Conservation (phyloP, 2,329 filamentous ascomycete species). For the Didymella sp. region DNA sequence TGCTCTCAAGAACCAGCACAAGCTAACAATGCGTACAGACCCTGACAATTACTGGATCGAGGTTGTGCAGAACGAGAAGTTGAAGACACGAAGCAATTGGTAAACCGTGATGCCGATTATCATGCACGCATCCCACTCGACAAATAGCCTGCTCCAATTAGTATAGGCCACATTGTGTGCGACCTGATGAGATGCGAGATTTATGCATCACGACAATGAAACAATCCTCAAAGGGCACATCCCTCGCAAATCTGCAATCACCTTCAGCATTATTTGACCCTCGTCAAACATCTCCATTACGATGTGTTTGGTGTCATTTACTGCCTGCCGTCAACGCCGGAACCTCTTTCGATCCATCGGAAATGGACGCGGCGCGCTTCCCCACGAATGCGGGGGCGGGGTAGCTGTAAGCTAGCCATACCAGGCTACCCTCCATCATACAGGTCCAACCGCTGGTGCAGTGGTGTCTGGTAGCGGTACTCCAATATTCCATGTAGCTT, state of each 20-base stretch:
- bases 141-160: conserved; percentile 24
- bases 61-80: conserved; percentile 77
- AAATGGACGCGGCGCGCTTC: conserved; percentile 32
- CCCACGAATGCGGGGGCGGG: conserved; percentile 44
- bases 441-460: conserved; percentile 36
- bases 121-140: conserved; percentile 24
- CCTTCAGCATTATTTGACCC: not conserved
- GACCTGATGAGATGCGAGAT: not conserved
- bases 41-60: conserved; percentile 87
- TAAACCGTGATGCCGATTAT: conserved; percentile 31
- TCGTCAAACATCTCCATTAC: not conserved
- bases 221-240: not conserved
- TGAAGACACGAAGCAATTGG: conserved; percentile 56
- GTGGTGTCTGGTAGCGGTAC: conserved; percentile 38
- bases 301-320: not conserved
- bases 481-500: conserved; percentile 9
- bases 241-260: too few species aligned
- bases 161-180: conserved; percentile 15
- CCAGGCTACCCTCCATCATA: conserved; percentile 29
- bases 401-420: conserved; percentile 31
- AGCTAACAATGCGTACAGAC: conserved; percentile 41
- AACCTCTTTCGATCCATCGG: not conserved
- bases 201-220: not conserved
- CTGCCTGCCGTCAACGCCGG: not conserved
- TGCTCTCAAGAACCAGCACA: too few species aligned